Evolutionary conservation across 768 basidiomycete species (phyloP).

Genomic region (Calocybe indica): DNA sequence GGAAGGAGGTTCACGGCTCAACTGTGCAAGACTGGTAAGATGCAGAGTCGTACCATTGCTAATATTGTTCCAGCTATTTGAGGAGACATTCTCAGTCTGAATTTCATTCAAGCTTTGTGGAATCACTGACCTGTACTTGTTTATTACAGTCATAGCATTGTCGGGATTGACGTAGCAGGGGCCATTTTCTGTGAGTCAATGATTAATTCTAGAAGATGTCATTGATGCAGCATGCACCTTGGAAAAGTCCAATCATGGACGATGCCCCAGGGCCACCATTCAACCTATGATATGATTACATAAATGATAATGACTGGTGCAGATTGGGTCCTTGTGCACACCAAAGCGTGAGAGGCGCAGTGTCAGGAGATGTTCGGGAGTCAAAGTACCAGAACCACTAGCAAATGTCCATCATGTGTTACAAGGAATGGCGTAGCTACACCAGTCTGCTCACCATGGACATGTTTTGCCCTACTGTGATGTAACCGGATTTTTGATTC

Average conservation of each 20-base stretch:
- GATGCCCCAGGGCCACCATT: constrained; percentile 46
- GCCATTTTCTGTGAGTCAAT: constrained; percentile 35
- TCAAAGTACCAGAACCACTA: constrained; percentile 62
- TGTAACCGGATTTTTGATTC: constrained; percentile 43
- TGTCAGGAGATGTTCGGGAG: constrained; percentile 41
- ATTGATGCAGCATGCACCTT: constrained; percentile 26
- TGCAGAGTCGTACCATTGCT: constrained; percentile 39
- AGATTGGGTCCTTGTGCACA: constrained; percentile 9
- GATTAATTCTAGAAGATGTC: neutral
- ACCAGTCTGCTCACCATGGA: constrained; percentile 33
- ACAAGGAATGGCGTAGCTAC: neutral
- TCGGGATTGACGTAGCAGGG: constrained; percentile 44
- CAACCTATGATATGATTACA: constrained; percentile 20
- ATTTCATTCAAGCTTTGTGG: neutral
- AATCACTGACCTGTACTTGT: constrained; percentile 38
- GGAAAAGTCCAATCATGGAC: constrained; percentile 52
- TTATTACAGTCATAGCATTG: constrained; percentile 32
- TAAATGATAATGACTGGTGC: neutral
- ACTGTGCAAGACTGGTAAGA: neutral
- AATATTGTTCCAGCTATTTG: constrained; percentile 44
- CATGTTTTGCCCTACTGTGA: constrained; percentile 42
- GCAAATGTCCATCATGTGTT: neutral
- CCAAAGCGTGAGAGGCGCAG: constrained; percentile 52
- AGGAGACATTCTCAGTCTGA: neutral
- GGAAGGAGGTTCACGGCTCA: neutral